Conservation (phyloP, 1,139 yeast species). For the Yamadazyma spencermartinsiae region DNA sequence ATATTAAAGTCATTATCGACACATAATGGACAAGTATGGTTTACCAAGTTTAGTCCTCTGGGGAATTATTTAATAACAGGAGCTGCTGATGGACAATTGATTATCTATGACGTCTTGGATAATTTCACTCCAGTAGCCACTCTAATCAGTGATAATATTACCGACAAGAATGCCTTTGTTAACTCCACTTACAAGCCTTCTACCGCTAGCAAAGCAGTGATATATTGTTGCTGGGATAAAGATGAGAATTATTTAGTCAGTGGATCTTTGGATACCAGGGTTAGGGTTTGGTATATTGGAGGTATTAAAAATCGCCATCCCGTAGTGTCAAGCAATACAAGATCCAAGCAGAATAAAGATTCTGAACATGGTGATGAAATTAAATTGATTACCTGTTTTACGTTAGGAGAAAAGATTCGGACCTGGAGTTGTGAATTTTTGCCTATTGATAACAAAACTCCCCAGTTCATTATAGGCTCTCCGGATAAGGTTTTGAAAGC, state of each 20-base stretch:
- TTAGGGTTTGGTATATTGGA: conserved; percentile 67
- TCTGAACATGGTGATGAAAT: conserved; percentile 12
- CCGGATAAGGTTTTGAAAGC: conserved; percentile 73
- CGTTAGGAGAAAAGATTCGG: conserved; percentile 41
- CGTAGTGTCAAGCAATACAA: conserved; percentile 23
- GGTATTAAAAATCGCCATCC: conserved; percentile 20
- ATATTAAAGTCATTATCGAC: conserved; percentile 40
- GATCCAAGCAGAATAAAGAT: conserved; percentile 4
- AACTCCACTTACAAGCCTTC: conserved; percentile 26
- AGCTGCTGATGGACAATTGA: conserved; percentile 64
- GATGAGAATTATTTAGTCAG: conserved; percentile 66
- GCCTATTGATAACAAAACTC: conserved; percentile 39
- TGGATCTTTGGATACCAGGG: conserved; percentile 66
- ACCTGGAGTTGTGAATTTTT: conserved; percentile 77
- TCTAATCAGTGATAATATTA: conserved; percentile 32
- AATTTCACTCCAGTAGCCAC: conserved; percentile 47
- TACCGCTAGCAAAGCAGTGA: conserved; percentile 51
- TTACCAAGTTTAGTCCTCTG: conserved; percentile 70
- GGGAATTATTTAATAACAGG: conserved; percentile 78
- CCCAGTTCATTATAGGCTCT: conserved; percentile 69
- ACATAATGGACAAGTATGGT: conserved; percentile 85
- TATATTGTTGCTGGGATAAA: conserved; percentile 73
- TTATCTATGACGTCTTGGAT: conserved; percentile 64
- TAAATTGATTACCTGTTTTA: conserved; percentile 35
- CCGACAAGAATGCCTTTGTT: conserved; percentile 31